phyloP scores from a whole-genome alignment of 192 early-diverging fungal genomes.

The Coemansia sp. region DNA sequence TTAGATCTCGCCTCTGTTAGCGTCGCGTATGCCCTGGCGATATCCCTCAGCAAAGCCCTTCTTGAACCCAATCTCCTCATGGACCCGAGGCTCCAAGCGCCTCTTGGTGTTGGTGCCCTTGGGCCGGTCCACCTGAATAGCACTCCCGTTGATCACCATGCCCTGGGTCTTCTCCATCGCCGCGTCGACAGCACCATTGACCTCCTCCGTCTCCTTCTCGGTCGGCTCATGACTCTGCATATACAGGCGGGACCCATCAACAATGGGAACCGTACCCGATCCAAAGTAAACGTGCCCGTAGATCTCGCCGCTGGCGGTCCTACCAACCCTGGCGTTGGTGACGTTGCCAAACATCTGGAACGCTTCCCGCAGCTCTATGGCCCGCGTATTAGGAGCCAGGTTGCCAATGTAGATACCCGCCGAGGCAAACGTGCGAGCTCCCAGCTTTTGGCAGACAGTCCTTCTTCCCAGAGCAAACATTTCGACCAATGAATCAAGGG shows the following conservation, averaged over 20 bases:
- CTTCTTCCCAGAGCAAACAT: conserved; percentile 23
- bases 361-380: conserved; percentile 3
- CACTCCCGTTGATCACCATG: not conserved
- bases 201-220: conserved; percentile 10
- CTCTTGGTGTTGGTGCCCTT: not conserved
- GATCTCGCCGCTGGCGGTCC: conserved; percentile 2
- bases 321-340: conserved; percentile 10
- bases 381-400: not conserved
- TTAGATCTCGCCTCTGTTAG: too few species aligned
- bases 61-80: conserved; percentile 6
- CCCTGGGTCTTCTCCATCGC: not conserved
- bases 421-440: conserved; percentile 14
- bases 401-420: conserved; percentile 30
- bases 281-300: conserved; percentile 40
- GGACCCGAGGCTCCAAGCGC: not conserved
- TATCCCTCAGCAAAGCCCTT: conserved; percentile 31
- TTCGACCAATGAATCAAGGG: not conserved
- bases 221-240: conserved; percentile 7
- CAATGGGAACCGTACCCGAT: conserved; percentile 12
- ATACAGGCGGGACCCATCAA: conserved; percentile 4
- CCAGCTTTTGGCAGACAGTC: not conserved
- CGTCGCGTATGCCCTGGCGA: conserved; percentile 16
- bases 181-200: conserved; percentile 1
- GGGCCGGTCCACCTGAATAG: not conserved
- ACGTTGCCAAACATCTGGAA: conserved; percentile 30